These are phyloP conservation scores for Fonsecaea monophora DNA, from an alignment of 2,329 filamentous ascomycete genomes.

Conservation along the genomic window DNA sequence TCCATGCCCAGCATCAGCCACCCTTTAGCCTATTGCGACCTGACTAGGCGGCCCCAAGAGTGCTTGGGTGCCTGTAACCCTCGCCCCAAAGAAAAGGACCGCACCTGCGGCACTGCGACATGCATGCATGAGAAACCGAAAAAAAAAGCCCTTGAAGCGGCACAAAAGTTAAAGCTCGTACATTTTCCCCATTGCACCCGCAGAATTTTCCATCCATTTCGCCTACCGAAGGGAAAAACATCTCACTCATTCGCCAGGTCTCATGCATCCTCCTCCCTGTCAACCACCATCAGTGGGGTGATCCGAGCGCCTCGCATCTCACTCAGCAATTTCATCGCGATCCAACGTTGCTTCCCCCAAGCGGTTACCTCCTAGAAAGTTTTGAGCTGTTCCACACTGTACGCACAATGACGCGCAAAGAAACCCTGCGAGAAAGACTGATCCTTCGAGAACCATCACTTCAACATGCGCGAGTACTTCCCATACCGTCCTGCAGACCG, in stretches of 20 bases:
- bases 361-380: neutral
- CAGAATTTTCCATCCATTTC: conserved; percentile 20
- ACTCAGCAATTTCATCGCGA: conserved; percentile 18
- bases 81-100: neutral
- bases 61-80: neutral
- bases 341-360: conserved; percentile 10
- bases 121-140: neutral
- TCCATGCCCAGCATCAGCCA: conserved; percentile 2
- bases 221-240: neutral
- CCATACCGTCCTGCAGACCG: neutral
- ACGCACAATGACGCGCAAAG: neutral
- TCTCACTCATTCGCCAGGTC: conserved; percentile 29
- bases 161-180: neutral
- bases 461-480: neutral
- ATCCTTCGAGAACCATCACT: conserved; percentile 3
- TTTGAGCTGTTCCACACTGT: conserved; percentile 1
- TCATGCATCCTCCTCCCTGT: conserved; percentile 12
- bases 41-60: neutral
- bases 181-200: neutral
- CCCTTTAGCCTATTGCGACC: neutral
- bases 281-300: neutral
- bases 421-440: neutral
- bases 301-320: conserved; percentile 7
- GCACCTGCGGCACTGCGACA: neutral
- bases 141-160: neutral